A percentile compares a stretch with the other conserved stretches of the same genome.
Conservation (phyloP, 441 rosid genomes). For the Gossypium schwendimanii region DNA sequence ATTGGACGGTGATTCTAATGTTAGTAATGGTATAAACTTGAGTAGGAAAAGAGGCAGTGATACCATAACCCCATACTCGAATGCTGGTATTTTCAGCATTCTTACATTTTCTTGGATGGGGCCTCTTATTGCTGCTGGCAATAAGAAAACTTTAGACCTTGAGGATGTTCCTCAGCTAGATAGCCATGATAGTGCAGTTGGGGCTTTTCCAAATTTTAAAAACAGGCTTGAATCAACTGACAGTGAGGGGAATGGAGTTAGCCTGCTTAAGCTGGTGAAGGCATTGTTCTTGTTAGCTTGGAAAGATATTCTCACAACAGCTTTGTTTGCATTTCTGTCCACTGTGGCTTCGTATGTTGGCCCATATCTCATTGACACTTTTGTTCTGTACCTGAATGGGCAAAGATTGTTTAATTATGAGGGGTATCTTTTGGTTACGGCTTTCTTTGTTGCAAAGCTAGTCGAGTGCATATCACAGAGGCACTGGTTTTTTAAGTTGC, state of each 20-base stretch:
- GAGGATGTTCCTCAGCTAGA: constrained; percentile 82
- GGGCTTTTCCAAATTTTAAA: constrained; percentile 34
- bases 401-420: constrained; percentile 22
- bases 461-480: constrained; percentile 46
- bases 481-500: constrained; percentile 42
- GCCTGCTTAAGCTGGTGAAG: constrained; percentile 45
- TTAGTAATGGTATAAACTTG: constrained; percentile 20
- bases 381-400: constrained; percentile 73
- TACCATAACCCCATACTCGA: constrained; percentile 44
- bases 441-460: constrained; percentile 46
- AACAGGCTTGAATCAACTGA: constrained; percentile 38
- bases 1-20: constrained; percentile 37
- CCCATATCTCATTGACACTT: constrained; percentile 67
- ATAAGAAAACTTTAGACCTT: constrained; percentile 65
- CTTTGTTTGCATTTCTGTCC: constrained; percentile 32
- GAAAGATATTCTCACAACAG: constrained; percentile 52
- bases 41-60: constrained; percentile 37
- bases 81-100: constrained; percentile 50
- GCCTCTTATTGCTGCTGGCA: constrained; percentile 57
- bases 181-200: constrained; percentile 42
- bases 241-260: constrained; percentile 30
- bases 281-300: constrained; percentile 48
- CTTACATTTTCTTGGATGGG: constrained; percentile 73
- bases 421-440: constrained; percentile 28
- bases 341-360: constrained; percentile 65